Evolutionary conservation across 495 filamentous ascomycete species (phyloP).

Genomic region (Coniosporium apollinis): DNA sequence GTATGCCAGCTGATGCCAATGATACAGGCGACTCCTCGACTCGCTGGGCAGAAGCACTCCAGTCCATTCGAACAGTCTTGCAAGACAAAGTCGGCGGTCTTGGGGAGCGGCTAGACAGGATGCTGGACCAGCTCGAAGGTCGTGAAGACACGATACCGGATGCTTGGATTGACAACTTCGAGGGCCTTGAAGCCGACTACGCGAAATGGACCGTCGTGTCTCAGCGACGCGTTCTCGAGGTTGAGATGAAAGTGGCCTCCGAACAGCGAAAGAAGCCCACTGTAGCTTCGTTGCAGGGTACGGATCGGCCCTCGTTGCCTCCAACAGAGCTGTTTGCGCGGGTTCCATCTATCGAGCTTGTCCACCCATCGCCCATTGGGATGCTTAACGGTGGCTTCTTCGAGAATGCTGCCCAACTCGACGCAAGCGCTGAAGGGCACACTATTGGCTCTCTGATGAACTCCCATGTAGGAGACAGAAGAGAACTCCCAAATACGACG

Average conservation of each 20-base stretch:
- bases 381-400: too few relatives aligned
- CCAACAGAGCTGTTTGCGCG: too few relatives aligned
- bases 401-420: too few relatives aligned
- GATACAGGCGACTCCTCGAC: slow-evolving; percentile 9
- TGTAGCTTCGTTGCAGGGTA: too few relatives aligned
- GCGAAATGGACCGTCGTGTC: slow-evolving; percentile 47
- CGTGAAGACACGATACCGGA: slow-evolving; percentile 70
- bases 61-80: slow-evolving; percentile 45
- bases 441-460: too few relatives aligned
- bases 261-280: too few relatives aligned
- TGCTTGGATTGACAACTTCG: slow-evolving; percentile 71
- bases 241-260: slow-evolving; percentile 12
- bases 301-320: too few relatives aligned
- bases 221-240: slow-evolving; percentile 18
- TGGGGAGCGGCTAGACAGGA: slow-evolving; percentile 58
- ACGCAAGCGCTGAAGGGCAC: too few relatives aligned
- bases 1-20: slow-evolving; percentile 6
- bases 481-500: too few relatives aligned
- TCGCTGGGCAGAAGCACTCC: slow-evolving; percentile 29
- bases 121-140: slow-evolving; percentile 75
- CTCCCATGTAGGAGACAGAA: too few relatives aligned
- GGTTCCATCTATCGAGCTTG: too few relatives aligned
- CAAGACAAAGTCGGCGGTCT: slow-evolving; percentile 50
- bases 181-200: slow-evolving; percentile 65
- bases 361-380: too few relatives aligned